Percentiles rank a stretch among this genome's conserved stretches.
Evolutionary conservation across 1,284 basidiomycete genomes (phyloP).

Genomic region (Apiotrichum akiyoshidainum): DNA sequence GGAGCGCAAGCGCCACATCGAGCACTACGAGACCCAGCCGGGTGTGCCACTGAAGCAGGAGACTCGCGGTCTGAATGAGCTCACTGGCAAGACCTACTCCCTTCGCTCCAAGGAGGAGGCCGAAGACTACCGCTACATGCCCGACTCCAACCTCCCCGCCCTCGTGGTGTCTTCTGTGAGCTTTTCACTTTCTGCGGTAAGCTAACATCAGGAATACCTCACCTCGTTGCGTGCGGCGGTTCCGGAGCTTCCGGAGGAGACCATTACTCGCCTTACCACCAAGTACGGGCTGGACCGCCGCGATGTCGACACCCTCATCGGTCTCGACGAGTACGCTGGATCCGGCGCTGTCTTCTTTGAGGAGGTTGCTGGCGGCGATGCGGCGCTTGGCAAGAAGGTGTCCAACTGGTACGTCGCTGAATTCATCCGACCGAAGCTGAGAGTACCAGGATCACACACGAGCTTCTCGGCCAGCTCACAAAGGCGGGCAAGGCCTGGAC

Average conservation of each 20-base stretch:
- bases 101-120: constrained; percentile 89
- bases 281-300: constrained; percentile 61
- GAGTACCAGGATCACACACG: constrained; percentile 73
- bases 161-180: constrained; percentile 59
- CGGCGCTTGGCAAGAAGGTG: constrained; percentile 58
- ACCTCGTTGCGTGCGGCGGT: constrained; percentile 52
- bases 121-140: constrained; percentile 97
- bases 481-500: constrained; percentile 61
- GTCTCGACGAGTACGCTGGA: constrained; percentile 59
- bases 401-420: constrained; percentile 88
- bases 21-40: constrained; percentile 33
- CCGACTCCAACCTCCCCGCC: constrained; percentile 87
- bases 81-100: constrained; percentile 72
- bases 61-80: constrained; percentile 86
- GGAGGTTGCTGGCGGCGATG: constrained; percentile 50
- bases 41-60: constrained; percentile 60
- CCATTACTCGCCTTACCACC: constrained; percentile 59
- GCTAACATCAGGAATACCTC: constrained; percentile 50
- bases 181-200: neutral
- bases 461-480: constrained; percentile 72
- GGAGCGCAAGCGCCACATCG: constrained; percentile 44
- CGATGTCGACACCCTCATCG: constrained; percentile 71
- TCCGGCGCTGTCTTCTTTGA: constrained; percentile 72
- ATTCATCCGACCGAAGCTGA: too few species aligned
- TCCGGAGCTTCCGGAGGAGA: constrained; percentile 74